phyloP scores from a whole-genome alignment of 164 flowering plant genomes.

The Magnolia sinica region DNA sequence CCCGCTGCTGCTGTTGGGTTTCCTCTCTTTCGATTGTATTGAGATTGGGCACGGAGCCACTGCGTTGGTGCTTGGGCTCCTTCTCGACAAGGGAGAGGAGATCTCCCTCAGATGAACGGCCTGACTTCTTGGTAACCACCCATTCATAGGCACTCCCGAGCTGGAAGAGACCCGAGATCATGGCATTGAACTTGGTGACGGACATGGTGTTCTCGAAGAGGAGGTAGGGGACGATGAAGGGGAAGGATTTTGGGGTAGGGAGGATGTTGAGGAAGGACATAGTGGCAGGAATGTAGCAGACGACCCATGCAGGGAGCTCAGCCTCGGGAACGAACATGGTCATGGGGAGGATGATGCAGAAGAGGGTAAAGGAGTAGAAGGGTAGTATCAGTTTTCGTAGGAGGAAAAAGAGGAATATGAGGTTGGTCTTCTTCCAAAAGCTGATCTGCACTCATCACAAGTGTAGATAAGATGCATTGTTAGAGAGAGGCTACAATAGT shows the following conservation, averaged over 20 bases:
- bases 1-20: constrained; percentile 15
- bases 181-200: constrained; percentile 95
- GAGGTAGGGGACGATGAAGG: constrained; percentile 96
- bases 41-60: constrained; percentile 56
- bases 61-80: constrained; percentile 48
- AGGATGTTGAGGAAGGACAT: constrained; percentile 96
- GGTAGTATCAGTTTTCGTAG: constrained; percentile 86
- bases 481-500: background rate
- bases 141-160: constrained; percentile 98
- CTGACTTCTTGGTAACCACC: constrained; percentile 98
- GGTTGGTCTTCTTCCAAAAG: constrained; percentile 77
- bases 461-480: background rate
- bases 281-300: constrained; percentile 90
- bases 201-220: constrained; percentile 99
- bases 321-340: constrained; percentile 99
- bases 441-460: constrained; percentile 58
- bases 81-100: constrained; percentile 56
- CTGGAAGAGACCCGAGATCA: constrained; percentile 96
- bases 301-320: constrained; percentile 95
- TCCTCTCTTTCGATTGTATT: constrained; percentile 46
- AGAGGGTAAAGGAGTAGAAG: constrained; percentile 94
- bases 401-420: constrained; percentile 93
- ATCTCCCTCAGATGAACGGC: constrained; percentile 97
- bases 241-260: constrained; percentile 92
- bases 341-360: constrained; percentile 96